Percentiles rank a stretch among this genome's conserved stretches.
Conservation (phyloP, 73 alveolate genomes). For the Blepharisma japonicum region DNA sequence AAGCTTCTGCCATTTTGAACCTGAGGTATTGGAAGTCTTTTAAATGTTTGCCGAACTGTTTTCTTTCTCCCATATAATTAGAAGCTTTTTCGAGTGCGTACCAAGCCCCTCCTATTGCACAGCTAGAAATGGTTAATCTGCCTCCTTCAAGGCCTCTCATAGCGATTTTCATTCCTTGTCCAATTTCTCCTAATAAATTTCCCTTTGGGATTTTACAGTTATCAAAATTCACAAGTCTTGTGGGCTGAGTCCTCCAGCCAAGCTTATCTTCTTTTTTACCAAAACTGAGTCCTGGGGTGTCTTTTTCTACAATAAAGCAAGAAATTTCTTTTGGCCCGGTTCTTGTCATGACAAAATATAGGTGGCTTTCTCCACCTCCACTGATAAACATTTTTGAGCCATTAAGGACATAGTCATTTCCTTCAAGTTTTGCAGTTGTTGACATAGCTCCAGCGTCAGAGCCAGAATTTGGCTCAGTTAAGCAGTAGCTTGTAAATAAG, state of each 20-base stretch:
- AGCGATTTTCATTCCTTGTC: constrained; percentile 89
- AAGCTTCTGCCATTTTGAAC: constrained; percentile 76
- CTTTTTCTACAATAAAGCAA: constrained; percentile 69
- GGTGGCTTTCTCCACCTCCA: constrained; percentile 74
- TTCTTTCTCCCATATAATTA: constrained; percentile 61
- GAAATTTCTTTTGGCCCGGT: constrained; percentile 83
- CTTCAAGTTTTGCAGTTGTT: constrained; percentile 62
- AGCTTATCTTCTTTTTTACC: constrained; percentile 78
- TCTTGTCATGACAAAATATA: constrained; percentile 67
- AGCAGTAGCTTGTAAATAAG: constrained; percentile 70
- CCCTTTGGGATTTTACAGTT: constrained; percentile 76
- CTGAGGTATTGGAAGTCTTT: constrained; percentile 59
- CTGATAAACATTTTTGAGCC: constrained; percentile 85
- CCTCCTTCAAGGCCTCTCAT: constrained; percentile 92
- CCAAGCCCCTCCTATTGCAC: constrained; percentile 84
- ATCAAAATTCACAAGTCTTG: constrained; percentile 64
- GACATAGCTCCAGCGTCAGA: constrained; percentile 80
- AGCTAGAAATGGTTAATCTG: constrained; percentile 73
- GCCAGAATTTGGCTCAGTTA: constrained; percentile 88
- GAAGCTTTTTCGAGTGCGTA: constrained; percentile 59
- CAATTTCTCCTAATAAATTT: constrained; percentile 62
- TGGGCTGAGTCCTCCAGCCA: constrained; percentile 90
- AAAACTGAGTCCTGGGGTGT: constrained; percentile 69
- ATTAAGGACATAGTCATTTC: constrained; percentile 70
- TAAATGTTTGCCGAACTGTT: constrained; percentile 70